phyloP scores from a whole-genome alignment of 257 asterid genomes.

The Mitragyna speciosa region DNA sequence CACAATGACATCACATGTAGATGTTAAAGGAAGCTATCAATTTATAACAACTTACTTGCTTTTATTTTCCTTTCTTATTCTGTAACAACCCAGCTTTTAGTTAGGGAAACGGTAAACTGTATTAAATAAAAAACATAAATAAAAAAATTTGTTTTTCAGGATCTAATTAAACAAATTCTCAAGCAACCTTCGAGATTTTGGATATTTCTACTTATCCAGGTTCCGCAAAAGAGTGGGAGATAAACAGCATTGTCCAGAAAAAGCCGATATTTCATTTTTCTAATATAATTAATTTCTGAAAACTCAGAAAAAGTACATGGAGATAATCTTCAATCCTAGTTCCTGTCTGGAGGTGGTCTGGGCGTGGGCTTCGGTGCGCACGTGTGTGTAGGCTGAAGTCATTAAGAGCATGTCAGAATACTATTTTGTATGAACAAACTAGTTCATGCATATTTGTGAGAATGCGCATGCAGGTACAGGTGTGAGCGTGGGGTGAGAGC shows the following conservation, averaged over 20 bases:
- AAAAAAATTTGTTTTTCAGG: background rate
- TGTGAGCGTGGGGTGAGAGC: background rate
- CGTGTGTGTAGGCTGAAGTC: background rate
- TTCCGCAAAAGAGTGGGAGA: too few species aligned
- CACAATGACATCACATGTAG: background rate
- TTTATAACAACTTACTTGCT: background rate
- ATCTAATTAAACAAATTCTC: background rate
- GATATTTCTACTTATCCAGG: too few species aligned
- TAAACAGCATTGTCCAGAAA: too few species aligned
- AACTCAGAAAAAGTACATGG: background rate
- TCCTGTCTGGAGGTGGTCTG: background rate
- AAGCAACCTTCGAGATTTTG: background rate
- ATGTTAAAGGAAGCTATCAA: background rate
- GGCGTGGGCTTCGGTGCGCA: background rate
- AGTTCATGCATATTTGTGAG: background rate
- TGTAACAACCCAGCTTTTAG: background rate
- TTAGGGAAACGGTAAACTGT: background rate
- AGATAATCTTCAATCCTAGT: background rate
- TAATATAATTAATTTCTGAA: background rate
- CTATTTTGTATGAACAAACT: background rate
- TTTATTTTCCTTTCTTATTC: background rate
- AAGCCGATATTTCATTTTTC: background rate
- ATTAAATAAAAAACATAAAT: background rate
- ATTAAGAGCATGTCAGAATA: background rate
- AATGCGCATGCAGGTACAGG: too few species aligned